phyloP scores from a whole-genome alignment of 176 grass and related monocot genomes.

The Stipa capillata region DNA sequence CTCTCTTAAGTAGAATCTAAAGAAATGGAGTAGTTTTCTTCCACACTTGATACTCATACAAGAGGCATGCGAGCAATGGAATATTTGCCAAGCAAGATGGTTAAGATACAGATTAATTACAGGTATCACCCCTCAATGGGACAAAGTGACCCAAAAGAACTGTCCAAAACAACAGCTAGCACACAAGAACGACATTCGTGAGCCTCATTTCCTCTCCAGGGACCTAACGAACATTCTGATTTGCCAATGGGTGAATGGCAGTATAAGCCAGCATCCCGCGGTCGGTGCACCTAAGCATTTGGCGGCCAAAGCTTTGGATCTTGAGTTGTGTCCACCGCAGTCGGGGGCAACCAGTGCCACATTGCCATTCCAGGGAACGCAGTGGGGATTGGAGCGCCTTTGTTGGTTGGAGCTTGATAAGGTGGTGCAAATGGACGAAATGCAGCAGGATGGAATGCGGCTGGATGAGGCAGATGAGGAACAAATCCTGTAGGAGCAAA shows the following conservation, averaged over 20 bases:
- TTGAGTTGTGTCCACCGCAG: constrained; percentile 62
- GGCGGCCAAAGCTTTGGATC: constrained; percentile 89
- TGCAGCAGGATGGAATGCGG: constrained; percentile 26
- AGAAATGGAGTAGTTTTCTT: background rate
- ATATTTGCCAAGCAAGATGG: constrained; percentile 16
- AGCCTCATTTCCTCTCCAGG: background rate
- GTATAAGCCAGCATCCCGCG: background rate
- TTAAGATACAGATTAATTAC: constrained; percentile 53
- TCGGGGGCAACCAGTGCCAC: constrained; percentile 80
- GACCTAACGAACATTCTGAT: constrained; percentile 4
- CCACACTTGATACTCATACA: background rate
- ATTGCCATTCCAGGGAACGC: constrained; percentile 60
- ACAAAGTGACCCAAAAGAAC: background rate
- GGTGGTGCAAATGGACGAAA: constrained; percentile 34
- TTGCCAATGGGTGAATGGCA: constrained; percentile 15
- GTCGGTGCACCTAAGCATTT: constrained; percentile 39
- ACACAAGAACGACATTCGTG: background rate
- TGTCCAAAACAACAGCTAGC: background rate
- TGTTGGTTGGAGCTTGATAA: constrained; percentile 32
- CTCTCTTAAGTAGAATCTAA: background rate
- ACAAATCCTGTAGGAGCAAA: constrained; percentile 50
- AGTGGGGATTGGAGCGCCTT: constrained; percentile 22
- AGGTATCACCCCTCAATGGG: constrained; percentile 27
- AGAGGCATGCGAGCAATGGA: background rate
- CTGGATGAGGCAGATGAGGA: constrained; percentile 58